Evolutionary conservation across 495 filamentous ascomycete species (phyloP).

Genomic region (Bacidia rubella): DNA sequence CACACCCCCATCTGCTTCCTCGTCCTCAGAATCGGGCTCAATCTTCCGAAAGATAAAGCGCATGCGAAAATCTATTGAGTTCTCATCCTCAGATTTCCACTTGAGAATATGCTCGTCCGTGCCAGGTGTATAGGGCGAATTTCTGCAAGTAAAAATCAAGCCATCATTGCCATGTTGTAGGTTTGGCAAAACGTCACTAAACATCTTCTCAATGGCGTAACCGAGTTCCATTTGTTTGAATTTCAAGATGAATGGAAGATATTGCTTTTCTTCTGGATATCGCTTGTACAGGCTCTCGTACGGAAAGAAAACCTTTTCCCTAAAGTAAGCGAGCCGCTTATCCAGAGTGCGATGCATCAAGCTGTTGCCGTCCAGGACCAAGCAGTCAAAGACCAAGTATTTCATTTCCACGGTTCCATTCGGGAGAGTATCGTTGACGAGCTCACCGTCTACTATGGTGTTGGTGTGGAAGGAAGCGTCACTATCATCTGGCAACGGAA

Average conservation of each 20-base stretch:
- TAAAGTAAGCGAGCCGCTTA: constrained; percentile 78
- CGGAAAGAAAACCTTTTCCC: constrained; percentile 62
- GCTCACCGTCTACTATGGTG: constrained; percentile 84
- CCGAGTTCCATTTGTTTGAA: constrained; percentile 77
- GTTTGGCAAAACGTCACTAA: constrained; percentile 64
- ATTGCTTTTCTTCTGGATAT: constrained; percentile 54
- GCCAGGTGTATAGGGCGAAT: constrained; percentile 69
- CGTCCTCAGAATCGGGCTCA: constrained; percentile 55
- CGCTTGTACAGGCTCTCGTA: constrained; percentile 56
- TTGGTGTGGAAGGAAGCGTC: constrained; percentile 54
- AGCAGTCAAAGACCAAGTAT: constrained; percentile 86
- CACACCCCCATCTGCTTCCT: constrained; percentile 20
- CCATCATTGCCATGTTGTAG: constrained; percentile 90
- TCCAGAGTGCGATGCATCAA: constrained; percentile 69
- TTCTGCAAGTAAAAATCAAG: constrained; percentile 88
- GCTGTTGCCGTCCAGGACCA: constrained; percentile 63
- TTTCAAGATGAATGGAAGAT: constrained; percentile 65
- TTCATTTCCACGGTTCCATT: constrained; percentile 53
- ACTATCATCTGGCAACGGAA: constrained; percentile 53
- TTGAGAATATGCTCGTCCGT: constrained; percentile 90
- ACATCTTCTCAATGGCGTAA: constrained; percentile 86
- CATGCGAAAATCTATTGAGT: constrained; percentile 83
- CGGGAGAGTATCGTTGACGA: constrained; percentile 62
- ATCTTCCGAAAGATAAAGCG: constrained; percentile 59
- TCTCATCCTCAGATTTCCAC: constrained; percentile 90